Percentiles rank a stretch among this genome's conserved stretches.
Conservation (phyloP, 495 filamentous ascomycete genomes). For the Thermothielavioides terrestris region DNA sequence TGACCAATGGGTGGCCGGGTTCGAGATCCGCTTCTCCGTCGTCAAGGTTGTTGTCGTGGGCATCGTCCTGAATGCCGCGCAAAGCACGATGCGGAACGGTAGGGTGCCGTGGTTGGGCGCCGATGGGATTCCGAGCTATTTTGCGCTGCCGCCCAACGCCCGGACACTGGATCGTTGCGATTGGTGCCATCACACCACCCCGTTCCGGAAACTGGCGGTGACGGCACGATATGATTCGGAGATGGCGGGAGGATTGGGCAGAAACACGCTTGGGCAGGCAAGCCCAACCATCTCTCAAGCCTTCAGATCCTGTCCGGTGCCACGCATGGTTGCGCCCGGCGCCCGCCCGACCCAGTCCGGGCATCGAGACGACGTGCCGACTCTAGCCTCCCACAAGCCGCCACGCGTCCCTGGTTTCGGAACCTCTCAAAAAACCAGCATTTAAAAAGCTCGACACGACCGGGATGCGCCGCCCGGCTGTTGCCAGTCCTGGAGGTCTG, state of each 20-base stretch:
- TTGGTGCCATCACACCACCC: constrained; percentile 23
- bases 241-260: constrained; percentile 17
- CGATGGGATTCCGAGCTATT: constrained; percentile 9
- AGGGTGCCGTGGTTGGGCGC: constrained; percentile 27
- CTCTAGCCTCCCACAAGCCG: constrained; percentile 4
- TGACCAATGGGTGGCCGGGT: neutral
- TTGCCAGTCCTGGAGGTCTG: neutral
- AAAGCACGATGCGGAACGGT: constrained; percentile 1
- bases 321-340: constrained; percentile 9
- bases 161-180: constrained; percentile 5
- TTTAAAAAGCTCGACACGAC: constrained; percentile 5
- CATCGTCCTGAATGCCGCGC: constrained; percentile 3
- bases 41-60: neutral
- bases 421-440: neutral
- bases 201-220: constrained; percentile 8
- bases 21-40: constrained; percentile 1
- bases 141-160: constrained; percentile 23
- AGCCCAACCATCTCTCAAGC: constrained; percentile 7
- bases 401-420: constrained; percentile 1
- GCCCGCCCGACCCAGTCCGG: neutral
- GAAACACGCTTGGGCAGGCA: constrained; percentile 17
- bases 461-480: neutral
- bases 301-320: constrained; percentile 5
- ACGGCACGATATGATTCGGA: constrained; percentile 16
- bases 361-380: neutral